Evolutionary conservation across 257 asterid species (phyloP).

Genomic region (Capsicum rhomboideum): DNA sequence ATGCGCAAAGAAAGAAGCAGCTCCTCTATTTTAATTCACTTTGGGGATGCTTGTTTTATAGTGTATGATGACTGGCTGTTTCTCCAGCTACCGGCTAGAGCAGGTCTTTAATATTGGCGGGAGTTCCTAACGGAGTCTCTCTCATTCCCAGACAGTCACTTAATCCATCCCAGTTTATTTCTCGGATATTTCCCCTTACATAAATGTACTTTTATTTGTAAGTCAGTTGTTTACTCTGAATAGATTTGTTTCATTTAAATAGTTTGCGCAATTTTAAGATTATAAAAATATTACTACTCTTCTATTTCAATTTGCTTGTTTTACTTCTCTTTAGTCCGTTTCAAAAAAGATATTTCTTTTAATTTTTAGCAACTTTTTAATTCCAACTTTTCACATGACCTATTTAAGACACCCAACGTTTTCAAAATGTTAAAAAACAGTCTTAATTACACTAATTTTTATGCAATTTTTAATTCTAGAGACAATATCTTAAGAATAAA

Average conservation of each 20-base stretch:
- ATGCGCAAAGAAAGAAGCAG: not conserved
- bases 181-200: too few species aligned
- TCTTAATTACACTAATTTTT: not conserved
- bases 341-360: too few species aligned
- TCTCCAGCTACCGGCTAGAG: slow-evolving; percentile 2
- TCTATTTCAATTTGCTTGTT: too few species aligned
- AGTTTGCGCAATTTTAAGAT: too few species aligned
- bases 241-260: too few species aligned
- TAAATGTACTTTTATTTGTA: too few species aligned
- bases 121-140: not conserved
- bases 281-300: too few species aligned
- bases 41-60: not conserved
- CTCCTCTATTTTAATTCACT: not conserved
- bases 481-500: not conserved
- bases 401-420: too few species aligned
- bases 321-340: too few species aligned
- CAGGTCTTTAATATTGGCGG: slow-evolving; percentile 30
- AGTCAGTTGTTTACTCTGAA: too few species aligned
- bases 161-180: too few species aligned
- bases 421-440: not conserved
- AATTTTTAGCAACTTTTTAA: not conserved
- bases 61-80: not conserved
- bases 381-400: not conserved
- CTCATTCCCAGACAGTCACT: too few species aligned
- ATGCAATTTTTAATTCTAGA: not conserved